Conservation (phyloP, 495 filamentous ascomycete genomes). For the Achaetomiella virescens region DNA sequence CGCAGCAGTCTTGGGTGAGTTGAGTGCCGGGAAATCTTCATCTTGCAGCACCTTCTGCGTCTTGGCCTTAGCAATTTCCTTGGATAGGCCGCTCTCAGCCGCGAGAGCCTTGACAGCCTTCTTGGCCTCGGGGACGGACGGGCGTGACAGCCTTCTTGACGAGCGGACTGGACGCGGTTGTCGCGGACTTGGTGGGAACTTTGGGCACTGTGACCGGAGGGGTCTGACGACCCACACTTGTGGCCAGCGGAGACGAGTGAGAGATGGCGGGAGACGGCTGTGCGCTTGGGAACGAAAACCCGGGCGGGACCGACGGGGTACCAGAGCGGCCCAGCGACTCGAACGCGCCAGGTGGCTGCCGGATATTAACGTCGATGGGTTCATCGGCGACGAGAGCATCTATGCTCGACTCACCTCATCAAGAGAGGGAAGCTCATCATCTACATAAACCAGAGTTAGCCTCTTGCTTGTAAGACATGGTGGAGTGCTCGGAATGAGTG, state of each 20-base stretch:
- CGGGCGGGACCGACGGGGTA: slow-evolving; percentile 60
- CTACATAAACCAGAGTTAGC: slow-evolving; percentile 38
- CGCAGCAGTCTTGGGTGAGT: slow-evolving; percentile 30
- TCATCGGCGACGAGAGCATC: slow-evolving; percentile 53
- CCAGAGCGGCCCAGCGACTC: slow-evolving; percentile 43
- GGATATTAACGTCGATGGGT: slow-evolving; percentile 26
- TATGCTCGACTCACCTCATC: slow-evolving; percentile 49
- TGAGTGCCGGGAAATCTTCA: slow-evolving; percentile 56
- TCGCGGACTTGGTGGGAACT: slow-evolving; percentile 12
- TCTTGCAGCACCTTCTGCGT: slow-evolving; percentile 41
- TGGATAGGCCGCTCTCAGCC: slow-evolving; percentile 40
- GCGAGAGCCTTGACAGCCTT: slow-evolving; percentile 43
- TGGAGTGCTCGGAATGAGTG: slow-evolving; percentile 1
- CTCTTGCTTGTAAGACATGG: slow-evolving; percentile 22
- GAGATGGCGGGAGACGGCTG: slow-evolving; percentile 41
- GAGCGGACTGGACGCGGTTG: slow-evolving; percentile 13
- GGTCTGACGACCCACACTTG: slow-evolving; percentile 12
- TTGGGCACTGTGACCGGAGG: slow-evolving; percentile 24
- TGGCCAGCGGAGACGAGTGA: slow-evolving; percentile 17
- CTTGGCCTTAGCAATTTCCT: slow-evolving; percentile 42
- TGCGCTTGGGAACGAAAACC: slow-evolving; percentile 52
- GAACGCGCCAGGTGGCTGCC: slow-evolving; percentile 34
- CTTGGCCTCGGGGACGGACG: slow-evolving; percentile 34
- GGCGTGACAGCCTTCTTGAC: slow-evolving; percentile 22
- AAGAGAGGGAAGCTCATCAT: slow-evolving; percentile 44